Base-by-base conservation (phyloP, 164 flowering plant genomes). In the Annona cherimola region DNA sequence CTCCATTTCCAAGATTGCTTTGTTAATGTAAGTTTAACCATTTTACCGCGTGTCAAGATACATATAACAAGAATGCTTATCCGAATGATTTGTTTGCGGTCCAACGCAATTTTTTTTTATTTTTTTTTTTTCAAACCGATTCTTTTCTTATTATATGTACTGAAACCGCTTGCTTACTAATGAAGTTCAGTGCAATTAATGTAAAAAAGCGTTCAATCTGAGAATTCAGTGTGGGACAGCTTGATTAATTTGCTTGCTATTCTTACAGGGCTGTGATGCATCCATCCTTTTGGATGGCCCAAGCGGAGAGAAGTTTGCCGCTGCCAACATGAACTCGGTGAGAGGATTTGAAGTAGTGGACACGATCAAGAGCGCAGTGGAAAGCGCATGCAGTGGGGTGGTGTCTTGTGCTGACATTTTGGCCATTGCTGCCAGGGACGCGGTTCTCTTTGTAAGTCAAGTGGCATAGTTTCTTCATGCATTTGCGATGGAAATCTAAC, bases 1-100 rank as follows among this genome's bases (percentile, higher is more conserved):
- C 94, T 94, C 65, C 98, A 94, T 73, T 94, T 94, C 77, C 98
- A 94, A 68, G 98, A 94, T 69, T 91, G 98, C 81, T 94, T 91
- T 45, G 98, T 93, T 40, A 87, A 91, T 74, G 98, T 91, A 61
- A 77, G 88, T 64, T 44, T 44, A 45, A 8, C 50, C 50, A 8
- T 45, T 45, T 4, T 4, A 45, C 9, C 9, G 9, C 9, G 50
- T 8, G 50, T 45, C 9, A 63, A 39, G 35, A 26, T 26, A 26
- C 1, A 26, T 26, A 26, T 26, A 26, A 26, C 35, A 26, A 26
- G 35, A 26, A 26, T 26, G 35, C 35, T 26, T 26, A 26, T 26
- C 35, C 35, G 35, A 26, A 26, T 26, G 1, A 26, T 26, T 26
- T 26, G 35, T 26, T 26, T 26, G 35, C 35, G 35, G 35, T 26